Evolutionary conservation across 306 rosid species (phyloP), one percentile per base, ranked within the genome.

Genomic region (Trichosanthes cucumerina): DNA sequence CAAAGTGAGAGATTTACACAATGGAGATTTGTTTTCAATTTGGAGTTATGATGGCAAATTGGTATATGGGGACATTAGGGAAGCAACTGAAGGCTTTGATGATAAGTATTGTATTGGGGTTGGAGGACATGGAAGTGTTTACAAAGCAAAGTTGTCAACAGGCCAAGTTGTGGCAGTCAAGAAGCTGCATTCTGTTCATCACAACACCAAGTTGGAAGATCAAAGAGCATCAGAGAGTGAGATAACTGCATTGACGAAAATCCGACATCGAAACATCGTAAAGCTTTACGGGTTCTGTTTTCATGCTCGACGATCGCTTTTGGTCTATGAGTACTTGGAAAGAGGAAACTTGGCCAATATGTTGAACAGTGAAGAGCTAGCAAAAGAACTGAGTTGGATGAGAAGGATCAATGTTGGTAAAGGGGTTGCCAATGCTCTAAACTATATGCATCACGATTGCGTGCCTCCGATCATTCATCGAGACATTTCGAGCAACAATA

Each of bases 101-200:
- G 26, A 56, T 2, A 78, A 78, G 63, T 33, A 78, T 38, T 78
- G 81, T 18, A 78, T 78, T 64, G 81, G 75, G 4, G 60, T 64
- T 56, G 74, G 81, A 44, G 75, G 81, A 5, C 75, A 78, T 63
- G 81, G 81, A 24, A 78, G 81, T 64, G 81, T 78, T 19, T 78
- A 78, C 47, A 46, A 64, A 34, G 81, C 75, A 5, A 62, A 47
- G 75, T 26, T 62, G 10, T 78, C 81, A 8, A 78, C 75, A 31
- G 75, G 75, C 47, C 75, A 78, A 34, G 57, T 78, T 64, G 81
- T 78, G 43, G 81, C 75, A n/a, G 81, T 78, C 49, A 78, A 78
- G 75, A 63, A 78, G 75, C 75, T 78, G 6, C 81, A 78, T 78
- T 52, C 81, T 4, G 21, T 47, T n/a, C 75, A 28, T 10, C n/a